phyloP scores from a whole-genome alignment of 1,139 yeast species.

The Kazachstania sp. region DNA sequence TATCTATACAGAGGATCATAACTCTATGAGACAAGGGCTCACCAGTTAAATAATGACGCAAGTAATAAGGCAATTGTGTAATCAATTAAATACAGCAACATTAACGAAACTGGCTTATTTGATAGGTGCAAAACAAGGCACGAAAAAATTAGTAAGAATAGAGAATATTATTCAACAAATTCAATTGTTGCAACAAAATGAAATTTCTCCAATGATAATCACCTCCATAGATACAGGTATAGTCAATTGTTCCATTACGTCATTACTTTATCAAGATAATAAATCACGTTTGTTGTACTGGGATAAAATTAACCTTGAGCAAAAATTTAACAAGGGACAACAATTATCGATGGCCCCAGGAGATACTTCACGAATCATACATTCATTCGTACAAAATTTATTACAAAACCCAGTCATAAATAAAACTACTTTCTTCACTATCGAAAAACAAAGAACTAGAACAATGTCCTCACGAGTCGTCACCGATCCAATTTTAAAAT shows the following conservation, averaged over 20 bases:
- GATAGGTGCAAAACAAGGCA: conserved; percentile 18
- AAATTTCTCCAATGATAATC: conserved; percentile 8
- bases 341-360: conserved; percentile 12
- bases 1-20: too few relatives aligned
- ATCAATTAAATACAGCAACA: conserved; percentile 8
- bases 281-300: conserved; percentile 34
- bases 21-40: too few relatives aligned
- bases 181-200: background rate
- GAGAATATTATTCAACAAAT: conserved; percentile 6
- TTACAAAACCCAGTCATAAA: background rate
- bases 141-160: conserved; percentile 14
- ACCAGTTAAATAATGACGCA: too few relatives aligned
- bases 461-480: conserved; percentile 39
- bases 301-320: conserved; percentile 37
- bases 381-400: conserved; percentile 13
- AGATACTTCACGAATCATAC: conserved; percentile 18
- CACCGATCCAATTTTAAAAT: conserved; percentile 43
- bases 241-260: conserved; percentile 35
- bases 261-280: conserved; percentile 18
- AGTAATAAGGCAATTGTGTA: background rate
- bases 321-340: conserved; percentile 23
- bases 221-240: conserved; percentile 40
- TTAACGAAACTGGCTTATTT: conserved; percentile 17
- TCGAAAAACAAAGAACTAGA: conserved; percentile 51
- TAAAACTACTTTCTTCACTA: conserved; percentile 36